phyloP scores from a whole-genome alignment of 768 basidiomycete genomes.

The Tubosaeta sp. region DNA sequence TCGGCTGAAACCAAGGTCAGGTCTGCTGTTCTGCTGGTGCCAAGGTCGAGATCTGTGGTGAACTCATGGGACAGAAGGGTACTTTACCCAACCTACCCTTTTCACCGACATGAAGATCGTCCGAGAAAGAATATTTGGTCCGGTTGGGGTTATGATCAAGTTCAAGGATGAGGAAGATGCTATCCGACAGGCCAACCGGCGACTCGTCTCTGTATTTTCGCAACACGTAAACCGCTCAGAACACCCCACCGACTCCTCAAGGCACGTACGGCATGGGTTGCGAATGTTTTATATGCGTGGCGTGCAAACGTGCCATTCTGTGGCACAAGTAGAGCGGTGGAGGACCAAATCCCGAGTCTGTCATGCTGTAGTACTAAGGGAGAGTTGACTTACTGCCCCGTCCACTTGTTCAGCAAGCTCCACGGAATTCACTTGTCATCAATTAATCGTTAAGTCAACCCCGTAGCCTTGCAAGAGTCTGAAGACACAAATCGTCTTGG shows the following conservation, averaged over 20 bases:
- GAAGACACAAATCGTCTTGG: no score
- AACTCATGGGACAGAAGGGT: constrained; percentile 49
- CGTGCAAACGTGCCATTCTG: constrained; percentile 63
- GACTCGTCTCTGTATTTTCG: constrained; percentile 91
- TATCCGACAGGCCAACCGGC: constrained; percentile 69
- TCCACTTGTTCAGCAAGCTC: no score
- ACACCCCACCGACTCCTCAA: constrained; percentile 72
- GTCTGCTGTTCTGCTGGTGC: no score
- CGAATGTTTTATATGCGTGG: constrained; percentile 29
- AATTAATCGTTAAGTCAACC: no score
- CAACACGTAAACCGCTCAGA: constrained; percentile 67
- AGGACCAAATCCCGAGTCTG: no score
- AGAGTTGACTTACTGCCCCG: no score
- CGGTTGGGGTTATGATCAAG: constrained; percentile 71
- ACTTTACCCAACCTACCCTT: constrained; percentile 72
- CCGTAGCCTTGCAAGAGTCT: no score
- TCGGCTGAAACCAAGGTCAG: no score
- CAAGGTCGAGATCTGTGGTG: no score
- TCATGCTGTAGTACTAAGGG: no score
- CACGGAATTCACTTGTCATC: no score
- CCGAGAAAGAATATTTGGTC: constrained; percentile 74
- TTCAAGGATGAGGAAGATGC: constrained; percentile 70
- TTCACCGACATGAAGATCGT: constrained; percentile 78
- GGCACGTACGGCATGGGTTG: constrained; percentile 81
- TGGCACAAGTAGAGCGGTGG: constrained; percentile 79